A percentile compares a stretch with the other conserved stretches of the same genome.
These are phyloP conservation scores for Soucietia sequanensis DNA, from an alignment of 805 yeast species.

Conservation along the genomic window DNA sequence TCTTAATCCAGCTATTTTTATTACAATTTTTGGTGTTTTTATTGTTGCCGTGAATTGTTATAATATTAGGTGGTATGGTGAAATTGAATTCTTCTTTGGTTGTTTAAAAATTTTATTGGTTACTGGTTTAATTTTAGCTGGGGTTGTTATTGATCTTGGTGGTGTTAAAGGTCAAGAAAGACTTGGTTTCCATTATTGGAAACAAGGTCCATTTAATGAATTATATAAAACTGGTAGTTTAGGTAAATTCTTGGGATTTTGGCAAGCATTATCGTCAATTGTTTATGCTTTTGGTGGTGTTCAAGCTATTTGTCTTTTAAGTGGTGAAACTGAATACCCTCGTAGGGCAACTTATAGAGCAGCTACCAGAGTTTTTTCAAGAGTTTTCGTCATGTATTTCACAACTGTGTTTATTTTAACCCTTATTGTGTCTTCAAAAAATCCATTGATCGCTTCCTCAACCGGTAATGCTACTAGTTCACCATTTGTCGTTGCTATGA, in stretches of 20 bases:
- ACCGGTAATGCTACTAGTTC: conserved; percentile 13
- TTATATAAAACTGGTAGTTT: conserved; percentile 17
- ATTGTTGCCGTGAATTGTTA: conserved; percentile 33
- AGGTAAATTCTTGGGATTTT: conserved; percentile 26
- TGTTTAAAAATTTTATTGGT: conserved; percentile 21
- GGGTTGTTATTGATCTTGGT: conserved; percentile 22
- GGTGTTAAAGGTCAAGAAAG: conserved; percentile 22
- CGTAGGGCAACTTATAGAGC: conserved; percentile 29
- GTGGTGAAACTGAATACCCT: conserved; percentile 35
- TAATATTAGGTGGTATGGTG: conserved; percentile 37
- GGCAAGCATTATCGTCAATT: conserved; percentile 36
- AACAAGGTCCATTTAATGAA: conserved; percentile 34
- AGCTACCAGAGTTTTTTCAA: conserved; percentile 25
- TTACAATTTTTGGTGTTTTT: conserved; percentile 38
- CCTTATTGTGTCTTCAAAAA: conserved; percentile 30
- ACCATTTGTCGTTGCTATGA: conserved; percentile 41
- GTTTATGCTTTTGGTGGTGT: conserved; percentile 38
- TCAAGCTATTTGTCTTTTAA: conserved; percentile 20
- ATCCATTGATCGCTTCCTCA: conserved; percentile 16
- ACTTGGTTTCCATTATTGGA: conserved; percentile 41
- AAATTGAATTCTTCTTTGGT: conserved; percentile 26
- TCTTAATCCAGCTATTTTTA: conserved; percentile 46
- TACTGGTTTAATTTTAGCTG: conserved; percentile 17
- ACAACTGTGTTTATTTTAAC: conserved; percentile 30
- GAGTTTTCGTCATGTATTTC: conserved; percentile 29